A percentile compares a stretch with the other conserved stretches of the same genome.
phyloP scores from a whole-genome alignment of 2,329 filamentous ascomycete genomes.

The Hymenotorrendiella dingleyae region DNA sequence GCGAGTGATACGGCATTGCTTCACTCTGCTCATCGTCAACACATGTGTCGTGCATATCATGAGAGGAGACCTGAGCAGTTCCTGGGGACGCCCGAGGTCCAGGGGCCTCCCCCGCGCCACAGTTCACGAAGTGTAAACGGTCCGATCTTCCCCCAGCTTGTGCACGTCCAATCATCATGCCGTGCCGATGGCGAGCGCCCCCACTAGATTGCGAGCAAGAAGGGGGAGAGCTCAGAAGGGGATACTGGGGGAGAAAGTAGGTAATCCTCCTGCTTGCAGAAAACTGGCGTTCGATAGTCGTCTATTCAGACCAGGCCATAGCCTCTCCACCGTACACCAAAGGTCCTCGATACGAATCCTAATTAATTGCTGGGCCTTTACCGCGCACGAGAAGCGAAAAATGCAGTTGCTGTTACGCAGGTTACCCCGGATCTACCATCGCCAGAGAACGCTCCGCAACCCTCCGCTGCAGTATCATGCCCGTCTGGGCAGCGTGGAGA shows the following conservation, averaged over 20 bases:
- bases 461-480: slow-evolving; percentile 11
- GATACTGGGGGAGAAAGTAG: no score
- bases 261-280: no score
- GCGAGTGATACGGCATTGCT: slow-evolving; percentile 3
- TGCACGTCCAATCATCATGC: slow-evolving; percentile 2
- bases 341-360: neutral
- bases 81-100: neutral
- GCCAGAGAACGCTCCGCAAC: slow-evolving; percentile 5
- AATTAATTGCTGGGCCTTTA: slow-evolving; percentile 1
- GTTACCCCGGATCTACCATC: slow-evolving; percentile 11
- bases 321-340: no score
- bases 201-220: neutral
- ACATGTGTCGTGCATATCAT: slow-evolving; percentile 12
- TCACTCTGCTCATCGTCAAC: slow-evolving; percentile 4
- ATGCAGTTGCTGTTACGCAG: neutral
- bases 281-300: no score
- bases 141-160: slow-evolving; percentile 21
- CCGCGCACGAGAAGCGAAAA: slow-evolving; percentile 5
- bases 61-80: slow-evolving; percentile 1
- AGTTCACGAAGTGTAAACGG: slow-evolving; percentile 15
- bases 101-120: slow-evolving; percentile 16
- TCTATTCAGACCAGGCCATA: no score
- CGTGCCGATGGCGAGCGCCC: slow-evolving; percentile 3
- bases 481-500: slow-evolving; percentile 9
- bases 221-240: no score